Evolutionary conservation across 805 yeast genomes (phyloP).

Genomic region (Candida bentonensis): DNA sequence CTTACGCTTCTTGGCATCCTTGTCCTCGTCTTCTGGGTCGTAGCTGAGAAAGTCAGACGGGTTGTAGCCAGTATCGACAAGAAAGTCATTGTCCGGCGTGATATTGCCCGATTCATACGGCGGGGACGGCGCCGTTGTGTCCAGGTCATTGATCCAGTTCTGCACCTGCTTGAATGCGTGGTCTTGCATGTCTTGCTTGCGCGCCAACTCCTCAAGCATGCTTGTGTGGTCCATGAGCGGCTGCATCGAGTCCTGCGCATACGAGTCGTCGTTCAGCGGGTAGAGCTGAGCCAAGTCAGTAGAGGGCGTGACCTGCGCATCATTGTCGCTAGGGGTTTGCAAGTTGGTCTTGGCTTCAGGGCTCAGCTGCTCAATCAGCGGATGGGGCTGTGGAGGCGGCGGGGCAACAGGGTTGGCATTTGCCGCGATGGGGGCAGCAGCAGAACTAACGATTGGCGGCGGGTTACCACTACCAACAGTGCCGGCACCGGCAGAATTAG

Average conservation of each 20-base stretch:
- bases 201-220: slow-evolving; percentile 12
- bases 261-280: neutral
- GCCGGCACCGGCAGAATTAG: neutral
- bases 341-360: neutral
- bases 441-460: too few relatives aligned
- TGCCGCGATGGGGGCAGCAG: neutral
- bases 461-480: neutral
- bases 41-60: slow-evolving; percentile 1
- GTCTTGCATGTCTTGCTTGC: slow-evolving; percentile 16
- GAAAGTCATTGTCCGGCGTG: neutral
- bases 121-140: neutral
- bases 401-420: neutral
- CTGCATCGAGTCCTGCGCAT: slow-evolving; percentile 3
- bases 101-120: neutral
- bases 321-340: neutral
- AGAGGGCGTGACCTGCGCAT: neutral
- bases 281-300: neutral
- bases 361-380: neutral
- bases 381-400: neutral
- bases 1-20: too few relatives aligned
- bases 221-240: slow-evolving; percentile 4
- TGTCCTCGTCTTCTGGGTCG: too few relatives aligned
- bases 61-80: neutral
- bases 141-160: slow-evolving; percentile 16
- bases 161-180: slow-evolving; percentile 18